phyloP scores from a whole-genome alignment of 305 asterid genomes.

The Fraxinus angustifolia region DNA sequence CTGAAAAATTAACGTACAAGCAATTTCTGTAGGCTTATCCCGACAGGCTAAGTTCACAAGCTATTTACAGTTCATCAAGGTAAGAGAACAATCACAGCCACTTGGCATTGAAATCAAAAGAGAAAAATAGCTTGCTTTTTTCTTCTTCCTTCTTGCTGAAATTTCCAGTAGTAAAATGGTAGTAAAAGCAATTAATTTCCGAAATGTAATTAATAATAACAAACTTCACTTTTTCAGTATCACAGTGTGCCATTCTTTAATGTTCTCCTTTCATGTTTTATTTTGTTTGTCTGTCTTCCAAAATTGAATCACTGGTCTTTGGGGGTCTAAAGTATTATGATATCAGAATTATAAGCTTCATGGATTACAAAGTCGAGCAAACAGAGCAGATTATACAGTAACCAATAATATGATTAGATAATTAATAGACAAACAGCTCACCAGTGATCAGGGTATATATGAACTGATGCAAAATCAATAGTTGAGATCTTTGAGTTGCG shows the following conservation, averaged over 20 bases:
- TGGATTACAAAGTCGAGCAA: not conserved
- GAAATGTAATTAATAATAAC: not conserved
- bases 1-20: not conserved
- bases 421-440: slow-evolving; percentile 31
- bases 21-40: not conserved
- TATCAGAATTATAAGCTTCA: not conserved
- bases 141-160: not conserved
- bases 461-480: slow-evolving; percentile 90
- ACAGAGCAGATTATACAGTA: not conserved
- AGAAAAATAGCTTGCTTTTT: not conserved
- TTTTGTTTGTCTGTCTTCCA: not conserved
- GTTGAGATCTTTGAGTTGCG: slow-evolving; percentile 82
- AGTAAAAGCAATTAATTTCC: not conserved
- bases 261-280: not conserved
- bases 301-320: not conserved
- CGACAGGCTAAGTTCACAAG: not conserved
- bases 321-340: not conserved
- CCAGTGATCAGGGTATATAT: slow-evolving; percentile 97
- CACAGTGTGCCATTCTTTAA: not conserved
- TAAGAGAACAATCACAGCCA: not conserved
- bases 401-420: not conserved
- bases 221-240: not conserved
- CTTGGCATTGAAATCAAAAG: not conserved
- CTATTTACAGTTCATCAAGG: not conserved
- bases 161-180: not conserved